Percentiles rank a stretch among this genome's conserved stretches.
Evolutionary conservation across 2,329 filamentous ascomycete species (phyloP).

Genomic region (Gliomastix tumulicola): DNA sequence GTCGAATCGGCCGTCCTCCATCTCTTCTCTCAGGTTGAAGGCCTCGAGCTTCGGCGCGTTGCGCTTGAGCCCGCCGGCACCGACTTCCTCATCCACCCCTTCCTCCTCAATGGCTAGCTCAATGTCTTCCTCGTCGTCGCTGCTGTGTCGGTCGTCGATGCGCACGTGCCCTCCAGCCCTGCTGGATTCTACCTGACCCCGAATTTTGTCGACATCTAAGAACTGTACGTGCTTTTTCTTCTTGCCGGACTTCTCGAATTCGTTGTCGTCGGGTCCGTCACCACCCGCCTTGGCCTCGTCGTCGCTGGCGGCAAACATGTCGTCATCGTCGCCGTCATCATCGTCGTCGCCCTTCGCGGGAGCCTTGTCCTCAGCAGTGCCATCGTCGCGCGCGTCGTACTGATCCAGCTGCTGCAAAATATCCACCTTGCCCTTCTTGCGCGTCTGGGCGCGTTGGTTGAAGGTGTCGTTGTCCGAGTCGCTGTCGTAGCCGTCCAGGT

Average conservation of each 20-base stretch:
- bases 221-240: slow-evolving; percentile 58
- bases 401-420: slow-evolving; percentile 46
- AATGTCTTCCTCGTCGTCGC: slow-evolving; percentile 62
- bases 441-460: slow-evolving; percentile 62
- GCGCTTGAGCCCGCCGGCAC: slow-evolving; percentile 82
- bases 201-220: slow-evolving; percentile 56
- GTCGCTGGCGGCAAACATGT: slow-evolving; percentile 74
- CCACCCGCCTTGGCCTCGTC: slow-evolving; percentile 41
- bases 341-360: slow-evolving; percentile 21
- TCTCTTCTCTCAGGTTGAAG: slow-evolving; percentile 87
- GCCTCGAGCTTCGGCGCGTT: slow-evolving; percentile 93
- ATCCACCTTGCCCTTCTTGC: slow-evolving; percentile 40
- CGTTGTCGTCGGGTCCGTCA: slow-evolving; percentile 20
- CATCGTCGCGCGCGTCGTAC: slow-evolving; percentile 39
- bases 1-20: slow-evolving; percentile 90
- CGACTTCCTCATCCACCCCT: slow-evolving; percentile 80
- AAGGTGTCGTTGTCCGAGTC: slow-evolving; percentile 92
- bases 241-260: slow-evolving; percentile 36
- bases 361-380: slow-evolving; percentile 13
- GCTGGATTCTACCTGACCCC: slow-evolving; percentile 70
- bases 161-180: slow-evolving; percentile 68
- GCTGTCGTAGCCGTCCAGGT: slow-evolving; percentile 93
- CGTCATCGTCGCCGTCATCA: slow-evolving; percentile 47
- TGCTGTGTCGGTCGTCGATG: slow-evolving; percentile 41
- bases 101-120: slow-evolving; percentile 66